These are phyloP conservation scores for Protomyces pachydermus DNA, from an alignment of 1,139 yeast genomes.

Conservation along the genomic window DNA sequence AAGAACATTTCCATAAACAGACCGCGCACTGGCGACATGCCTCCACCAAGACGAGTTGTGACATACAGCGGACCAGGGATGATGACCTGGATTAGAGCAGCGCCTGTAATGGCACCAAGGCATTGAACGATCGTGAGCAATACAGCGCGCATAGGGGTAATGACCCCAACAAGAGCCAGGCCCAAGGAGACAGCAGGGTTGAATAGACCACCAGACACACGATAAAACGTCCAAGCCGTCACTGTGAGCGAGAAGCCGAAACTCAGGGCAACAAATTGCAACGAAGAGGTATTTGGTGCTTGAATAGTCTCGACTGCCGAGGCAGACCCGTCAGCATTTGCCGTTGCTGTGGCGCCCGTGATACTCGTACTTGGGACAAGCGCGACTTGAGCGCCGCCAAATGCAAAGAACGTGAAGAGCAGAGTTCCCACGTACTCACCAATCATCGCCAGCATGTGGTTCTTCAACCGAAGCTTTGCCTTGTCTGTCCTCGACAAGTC, in stretches of 20 bases:
- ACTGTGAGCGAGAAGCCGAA: conserved; percentile 84
- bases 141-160: conserved; percentile 66
- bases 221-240: conserved; percentile 65
- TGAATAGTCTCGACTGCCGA: conserved; percentile 7
- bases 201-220: conserved; percentile 84
- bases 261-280: conserved; percentile 78
- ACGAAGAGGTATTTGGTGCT: conserved; percentile 52
- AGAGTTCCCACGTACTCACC: conserved; percentile 85
- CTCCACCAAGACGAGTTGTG: conserved; percentile 69
- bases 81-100: conserved; percentile 82
- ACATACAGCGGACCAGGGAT: conserved; percentile 76
- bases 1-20: conserved; percentile 79
- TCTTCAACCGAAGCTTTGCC: conserved; percentile 12
- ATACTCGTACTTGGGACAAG: conserved; percentile 12
- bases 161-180: conserved; percentile 63
- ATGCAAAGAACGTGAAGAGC: conserved; percentile 76
- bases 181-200: conserved; percentile 85
- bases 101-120: conserved; percentile 87
- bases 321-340: conserved; percentile 48
- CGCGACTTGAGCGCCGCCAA: conserved; percentile 55
- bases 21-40: conserved; percentile 68
- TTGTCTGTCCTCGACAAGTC: background rate
- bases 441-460: conserved; percentile 44
- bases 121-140: conserved; percentile 65
- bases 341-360: conserved; percentile 16